phyloP scores from a whole-genome alignment of 176 grass and related monocot genomes.

The Carex cristatella region DNA sequence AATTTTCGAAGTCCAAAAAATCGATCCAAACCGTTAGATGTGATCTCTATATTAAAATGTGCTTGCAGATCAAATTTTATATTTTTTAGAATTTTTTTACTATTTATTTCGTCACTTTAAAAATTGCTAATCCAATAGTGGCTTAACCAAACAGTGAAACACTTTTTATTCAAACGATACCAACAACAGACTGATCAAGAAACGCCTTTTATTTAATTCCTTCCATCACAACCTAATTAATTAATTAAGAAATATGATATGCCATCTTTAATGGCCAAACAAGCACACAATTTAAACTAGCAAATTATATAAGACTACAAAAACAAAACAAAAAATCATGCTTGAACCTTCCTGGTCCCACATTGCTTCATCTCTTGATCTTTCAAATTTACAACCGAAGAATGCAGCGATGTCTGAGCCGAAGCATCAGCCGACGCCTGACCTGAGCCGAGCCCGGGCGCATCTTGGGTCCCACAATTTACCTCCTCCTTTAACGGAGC shows the following conservation, averaged over 20 bases:
- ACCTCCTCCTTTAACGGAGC: background rate
- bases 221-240: background rate
- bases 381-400: background rate
- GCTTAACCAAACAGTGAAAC: too few species aligned
- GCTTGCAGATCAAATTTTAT: too few species aligned
- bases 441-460: background rate
- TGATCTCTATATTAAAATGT: too few species aligned
- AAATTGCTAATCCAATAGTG: too few species aligned
- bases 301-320: background rate
- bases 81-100: too few species aligned
- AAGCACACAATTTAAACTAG: background rate
- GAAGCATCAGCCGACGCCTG: conserved; percentile 10
- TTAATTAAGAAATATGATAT: background rate
- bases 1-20: too few species aligned
- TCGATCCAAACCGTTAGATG: too few species aligned
- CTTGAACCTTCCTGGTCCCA: background rate
- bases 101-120: too few species aligned
- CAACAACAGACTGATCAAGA: background rate
- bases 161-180: background rate
- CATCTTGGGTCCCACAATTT: conserved; percentile 10
- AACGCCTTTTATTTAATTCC: background rate
- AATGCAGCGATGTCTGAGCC: background rate
- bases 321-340: background rate
- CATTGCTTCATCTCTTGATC: conserved; percentile 4
- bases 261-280: background rate